These are phyloP conservation scores for Penicillium decumbens DNA, from an alignment of 2,329 filamentous ascomycete genomes.

Conservation along the genomic window DNA sequence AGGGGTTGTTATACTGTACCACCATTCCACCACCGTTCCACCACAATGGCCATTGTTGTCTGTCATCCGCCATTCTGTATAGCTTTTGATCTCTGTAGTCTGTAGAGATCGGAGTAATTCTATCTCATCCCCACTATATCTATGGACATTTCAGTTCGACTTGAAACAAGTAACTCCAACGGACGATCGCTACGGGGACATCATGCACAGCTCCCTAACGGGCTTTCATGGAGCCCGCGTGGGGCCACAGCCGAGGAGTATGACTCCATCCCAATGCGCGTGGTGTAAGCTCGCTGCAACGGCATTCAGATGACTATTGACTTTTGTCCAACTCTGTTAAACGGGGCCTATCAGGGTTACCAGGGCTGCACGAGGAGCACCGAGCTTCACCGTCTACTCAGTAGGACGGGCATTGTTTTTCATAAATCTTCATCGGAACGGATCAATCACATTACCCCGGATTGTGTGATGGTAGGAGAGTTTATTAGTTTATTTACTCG, in stretches of 20 bases:
- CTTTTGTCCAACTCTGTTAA: background rate
- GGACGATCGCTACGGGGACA: conserved; percentile 11
- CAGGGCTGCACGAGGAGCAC: background rate
- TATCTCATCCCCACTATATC: background rate
- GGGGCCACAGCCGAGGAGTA: conserved; percentile 10
- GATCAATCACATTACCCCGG: background rate
- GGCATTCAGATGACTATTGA: background rate
- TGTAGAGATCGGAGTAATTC: too few species aligned
- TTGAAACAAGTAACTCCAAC: background rate
- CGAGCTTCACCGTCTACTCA: conserved; percentile 2
- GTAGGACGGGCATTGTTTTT: background rate
- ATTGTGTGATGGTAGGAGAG: background rate
- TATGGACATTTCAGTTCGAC: background rate
- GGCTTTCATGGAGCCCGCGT: conserved; percentile 13
- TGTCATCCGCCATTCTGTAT: too few species aligned
- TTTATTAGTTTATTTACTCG: background rate
- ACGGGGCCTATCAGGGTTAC: conserved; percentile 7
- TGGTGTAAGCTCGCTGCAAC: background rate
- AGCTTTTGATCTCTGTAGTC: too few species aligned
- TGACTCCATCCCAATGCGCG: conserved; percentile 7
- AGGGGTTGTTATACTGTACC: background rate
- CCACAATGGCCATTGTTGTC: too few species aligned
- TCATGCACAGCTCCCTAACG: conserved; percentile 19
- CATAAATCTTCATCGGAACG: background rate
- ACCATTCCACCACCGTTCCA: too few species aligned